phyloP scores from a whole-genome alignment of 1,139 yeast species.

The Protomyces lactucae-debilis region DNA sequence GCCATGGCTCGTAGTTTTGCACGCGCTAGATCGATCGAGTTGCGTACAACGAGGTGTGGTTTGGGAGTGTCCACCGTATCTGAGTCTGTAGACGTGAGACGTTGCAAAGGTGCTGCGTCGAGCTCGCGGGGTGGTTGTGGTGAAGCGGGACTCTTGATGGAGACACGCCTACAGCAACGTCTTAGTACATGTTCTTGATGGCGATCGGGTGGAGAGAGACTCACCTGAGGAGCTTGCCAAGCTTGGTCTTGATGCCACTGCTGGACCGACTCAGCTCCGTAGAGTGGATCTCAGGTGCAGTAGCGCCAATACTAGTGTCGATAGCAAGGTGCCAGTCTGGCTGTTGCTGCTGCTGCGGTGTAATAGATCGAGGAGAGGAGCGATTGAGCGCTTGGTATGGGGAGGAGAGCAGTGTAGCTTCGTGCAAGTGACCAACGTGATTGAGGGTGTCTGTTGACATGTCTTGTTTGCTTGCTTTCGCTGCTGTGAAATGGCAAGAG shows the following conservation, averaged over 20 bases:
- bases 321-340: neutral
- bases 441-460: neutral
- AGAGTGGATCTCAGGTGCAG: no score
- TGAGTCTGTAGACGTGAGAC: neutral
- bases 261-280: neutral
- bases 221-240: neutral
- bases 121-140: neutral
- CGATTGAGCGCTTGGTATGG: no score
- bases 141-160: neutral
- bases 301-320: no score
- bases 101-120: neutral
- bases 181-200: neutral
- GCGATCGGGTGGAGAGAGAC: neutral
- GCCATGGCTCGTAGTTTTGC: conserved; percentile 1
- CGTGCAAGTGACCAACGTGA: neutral
- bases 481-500: neutral
- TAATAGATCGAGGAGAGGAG: no score
- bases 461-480: neutral
- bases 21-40: conserved; percentile 20
- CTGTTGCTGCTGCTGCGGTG: neutral
- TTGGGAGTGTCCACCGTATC: neutral
- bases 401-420: neutral
- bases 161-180: neutral
- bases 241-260: neutral
- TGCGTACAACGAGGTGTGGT: conserved; percentile 12